These are phyloP conservation scores for Pezicula radicicola DNA, from an alignment of 2,329 filamentous ascomycete genomes.

Conservation along the genomic window DNA sequence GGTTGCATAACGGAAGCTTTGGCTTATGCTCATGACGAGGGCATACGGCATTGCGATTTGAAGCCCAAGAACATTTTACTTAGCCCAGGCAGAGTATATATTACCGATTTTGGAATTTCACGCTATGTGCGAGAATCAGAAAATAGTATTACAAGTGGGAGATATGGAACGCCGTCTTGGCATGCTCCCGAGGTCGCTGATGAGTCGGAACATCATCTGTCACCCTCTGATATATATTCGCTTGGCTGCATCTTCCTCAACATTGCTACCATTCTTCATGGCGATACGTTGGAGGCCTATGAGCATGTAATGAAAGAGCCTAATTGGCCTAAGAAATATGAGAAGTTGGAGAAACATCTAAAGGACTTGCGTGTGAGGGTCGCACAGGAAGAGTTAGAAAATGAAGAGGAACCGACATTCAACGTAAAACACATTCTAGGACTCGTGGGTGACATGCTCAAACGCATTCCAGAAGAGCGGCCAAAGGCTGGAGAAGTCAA, in stretches of 20 bases:
- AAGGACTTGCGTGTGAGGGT: constrained; percentile 11
- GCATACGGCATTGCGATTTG: constrained; percentile 44
- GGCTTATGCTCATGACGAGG: constrained; percentile 23
- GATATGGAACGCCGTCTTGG: constrained; percentile 39
- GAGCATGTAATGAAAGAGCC: constrained; percentile 33
- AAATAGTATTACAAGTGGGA: constrained; percentile 40
- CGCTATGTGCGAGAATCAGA: constrained; percentile 42
- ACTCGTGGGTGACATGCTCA: constrained; percentile 50
- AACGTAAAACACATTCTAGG: constrained; percentile 35
- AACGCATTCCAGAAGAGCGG: constrained; percentile 44
- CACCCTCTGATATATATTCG: constrained; percentile 45
- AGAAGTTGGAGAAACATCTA: constrained; percentile 12
- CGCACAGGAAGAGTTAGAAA: constrained; percentile 9
- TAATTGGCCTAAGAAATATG: constrained; percentile 30
- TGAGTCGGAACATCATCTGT: constrained; percentile 39
- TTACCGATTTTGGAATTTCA: constrained; percentile 48
- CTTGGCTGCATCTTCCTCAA: constrained; percentile 44
- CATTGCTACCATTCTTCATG: constrained; percentile 41
- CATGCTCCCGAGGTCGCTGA: constrained; percentile 40
- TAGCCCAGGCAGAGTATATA: constrained; percentile 41
- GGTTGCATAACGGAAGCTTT: constrained; percentile 37
- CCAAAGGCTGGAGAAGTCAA: constrained; percentile 49
- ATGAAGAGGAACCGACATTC: constrained; percentile 11
- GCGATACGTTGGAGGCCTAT: constrained; percentile 35
- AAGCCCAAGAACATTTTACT: constrained; percentile 47